Conservation (phyloP, 768 basidiomycete species). For the Termitomyces sp. region DNA sequence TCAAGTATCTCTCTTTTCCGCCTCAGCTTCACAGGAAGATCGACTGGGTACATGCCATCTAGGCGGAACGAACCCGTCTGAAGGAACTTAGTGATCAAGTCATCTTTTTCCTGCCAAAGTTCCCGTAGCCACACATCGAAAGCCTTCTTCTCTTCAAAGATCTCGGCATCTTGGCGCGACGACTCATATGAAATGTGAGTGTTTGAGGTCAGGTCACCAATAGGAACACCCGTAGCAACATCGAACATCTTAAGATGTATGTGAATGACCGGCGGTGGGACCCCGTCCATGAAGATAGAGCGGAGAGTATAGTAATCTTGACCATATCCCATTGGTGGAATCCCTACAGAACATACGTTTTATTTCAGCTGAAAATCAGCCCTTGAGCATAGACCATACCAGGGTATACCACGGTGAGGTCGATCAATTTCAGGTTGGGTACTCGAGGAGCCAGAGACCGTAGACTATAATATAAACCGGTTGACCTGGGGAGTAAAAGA, state of each 20-base stretch:
- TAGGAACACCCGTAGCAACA: slow-evolving; percentile 62
- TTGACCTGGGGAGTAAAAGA: slow-evolving; percentile 87
- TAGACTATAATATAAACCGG: slow-evolving; percentile 83
- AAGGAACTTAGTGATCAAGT: slow-evolving; percentile 64
- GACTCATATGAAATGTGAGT: slow-evolving; percentile 20
- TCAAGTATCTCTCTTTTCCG: slow-evolving; percentile 52
- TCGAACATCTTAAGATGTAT: slow-evolving; percentile 83
- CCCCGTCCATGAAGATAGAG: slow-evolving; percentile 78
- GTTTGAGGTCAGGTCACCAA: slow-evolving; percentile 51
- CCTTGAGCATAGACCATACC: slow-evolving; percentile 37
- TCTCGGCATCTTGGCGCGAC: slow-evolving; percentile 38
- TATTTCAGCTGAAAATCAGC: background rate
- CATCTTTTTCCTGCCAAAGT: slow-evolving; percentile 86
- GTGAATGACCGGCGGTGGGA: slow-evolving; percentile 83
- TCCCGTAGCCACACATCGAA: slow-evolving; percentile 86
- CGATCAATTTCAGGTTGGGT: slow-evolving; percentile 76
- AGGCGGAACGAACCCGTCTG: slow-evolving; percentile 43
- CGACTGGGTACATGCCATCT: slow-evolving; percentile 25
- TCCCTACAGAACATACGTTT: slow-evolving; percentile 38
- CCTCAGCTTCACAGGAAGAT: slow-evolving; percentile 60
- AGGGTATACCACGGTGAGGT: slow-evolving; percentile 89
- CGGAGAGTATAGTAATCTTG: slow-evolving; percentile 88
- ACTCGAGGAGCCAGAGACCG: slow-evolving; percentile 77
- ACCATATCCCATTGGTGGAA: slow-evolving; percentile 77
- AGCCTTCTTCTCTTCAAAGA: slow-evolving; percentile 53